phyloP scores from a whole-genome alignment of 176 grass and related monocot species.

The Aegilops bicornis region DNA sequence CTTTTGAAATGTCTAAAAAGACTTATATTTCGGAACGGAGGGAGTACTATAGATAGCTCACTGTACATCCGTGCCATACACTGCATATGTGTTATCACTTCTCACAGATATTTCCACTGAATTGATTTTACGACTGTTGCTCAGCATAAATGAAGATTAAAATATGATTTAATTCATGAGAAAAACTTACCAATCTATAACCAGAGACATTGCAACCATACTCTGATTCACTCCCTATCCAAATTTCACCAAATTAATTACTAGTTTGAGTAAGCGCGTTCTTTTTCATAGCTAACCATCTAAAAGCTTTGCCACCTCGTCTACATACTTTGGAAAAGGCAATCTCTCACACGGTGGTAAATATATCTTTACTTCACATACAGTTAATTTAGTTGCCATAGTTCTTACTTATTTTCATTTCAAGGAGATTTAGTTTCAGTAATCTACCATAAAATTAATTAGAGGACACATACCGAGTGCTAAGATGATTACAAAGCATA shows the following conservation, averaged over 20 bases:
- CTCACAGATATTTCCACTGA: not conserved
- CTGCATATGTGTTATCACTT: not conserved
- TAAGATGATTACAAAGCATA: not conserved
- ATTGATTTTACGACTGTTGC: not conserved
- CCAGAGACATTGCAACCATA: not conserved
- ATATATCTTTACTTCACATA: not conserved
- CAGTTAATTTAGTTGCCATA: not conserved
- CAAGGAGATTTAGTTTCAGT: not conserved
- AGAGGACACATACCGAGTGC: not conserved
- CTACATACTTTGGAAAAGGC: not conserved
- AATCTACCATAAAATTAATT: not conserved
- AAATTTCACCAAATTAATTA: not conserved
- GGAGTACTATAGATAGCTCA: not conserved
- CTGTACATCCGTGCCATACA: not conserved
- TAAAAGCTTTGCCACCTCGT: not conserved
- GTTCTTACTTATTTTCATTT: slow-evolving; percentile 3
- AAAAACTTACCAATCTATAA: not conserved
- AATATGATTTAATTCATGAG: not conserved
- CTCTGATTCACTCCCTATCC: not conserved
- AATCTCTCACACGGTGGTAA: not conserved
- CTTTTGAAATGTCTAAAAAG: too few species aligned
- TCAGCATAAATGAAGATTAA: slow-evolving; percentile 13
- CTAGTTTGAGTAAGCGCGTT: slow-evolving; percentile 1
- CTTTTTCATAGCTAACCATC: not conserved
- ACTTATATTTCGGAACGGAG: too few species aligned